Evolutionary conservation across 2,329 filamentous ascomycete genomes (phyloP), one percentile per base, ranked within the genome.

Genomic region (Penicillium sp.): DNA sequence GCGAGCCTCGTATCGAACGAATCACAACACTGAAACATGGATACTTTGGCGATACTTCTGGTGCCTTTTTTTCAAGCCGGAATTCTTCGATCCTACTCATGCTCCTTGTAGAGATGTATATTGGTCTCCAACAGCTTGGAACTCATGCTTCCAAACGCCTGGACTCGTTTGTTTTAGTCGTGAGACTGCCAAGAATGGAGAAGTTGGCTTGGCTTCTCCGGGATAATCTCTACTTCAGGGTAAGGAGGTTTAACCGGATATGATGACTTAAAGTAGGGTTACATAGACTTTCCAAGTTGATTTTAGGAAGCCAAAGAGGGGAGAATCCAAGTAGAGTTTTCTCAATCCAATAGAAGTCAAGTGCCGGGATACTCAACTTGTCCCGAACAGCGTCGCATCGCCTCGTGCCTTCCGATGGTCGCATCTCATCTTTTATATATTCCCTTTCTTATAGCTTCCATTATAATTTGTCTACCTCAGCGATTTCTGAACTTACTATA

Each of bases 311-410:
- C 15, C 13, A n/a, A 31, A 31, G 40, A 42, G 40, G 40, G 34
- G 19, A 38, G 28, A 43, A 28, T 32, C 21, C 22, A 31, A 31
- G 40, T 45, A 34, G 32, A 33, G 42, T 49, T 49, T 45, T 49
- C 32, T 32, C 21, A 40, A 33, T 38, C 47, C 42, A 49, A 49
- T 45, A 13, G 33, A 32, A 33, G 40, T 13, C 41, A 39, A 39
- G 10, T 26, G 26, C 26, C 26, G 53, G 43, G 53, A 43, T 52
- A 49, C 43, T 43, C 38, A 55, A 49, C 38, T 52, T 45, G 49
- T 53, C 54, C 48, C 51, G 48, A 54, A 51, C 59, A 67, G 59
- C 61, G 65, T 67, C 64, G 58, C 62, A 67, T 67, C 61, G 64
- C 53, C 59, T 64, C 57, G 53, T 60, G 60, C 56, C 60, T 58